Base-by-base conservation (phyloP, 1,139 yeast genomes). In the Lodderomyces pseudojiufengensis region DNA sequence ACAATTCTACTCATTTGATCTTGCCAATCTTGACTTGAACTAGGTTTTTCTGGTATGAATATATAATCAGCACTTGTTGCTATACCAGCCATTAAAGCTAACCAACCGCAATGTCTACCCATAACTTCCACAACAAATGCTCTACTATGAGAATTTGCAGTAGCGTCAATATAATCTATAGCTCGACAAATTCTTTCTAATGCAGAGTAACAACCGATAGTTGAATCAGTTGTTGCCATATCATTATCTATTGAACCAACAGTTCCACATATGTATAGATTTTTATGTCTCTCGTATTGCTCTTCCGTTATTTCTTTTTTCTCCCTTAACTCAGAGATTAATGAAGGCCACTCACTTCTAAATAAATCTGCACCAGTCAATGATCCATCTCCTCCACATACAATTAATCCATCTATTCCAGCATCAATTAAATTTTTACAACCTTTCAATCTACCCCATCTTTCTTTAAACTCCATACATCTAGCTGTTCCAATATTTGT, bases 51-150 rank as follows among this genome's bases (percentile, higher is more conserved):
- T 9, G 94, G 94, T 39, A 84, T 83, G 53, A 84, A 78, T 39
- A 83, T 81, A 53, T 76, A 83, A 57, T 84, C 94, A 2, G 94
- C 92, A 54, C 84, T 80, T 11, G 92, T 82, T 16, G 90, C 80
- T 41, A 84, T 75, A 49, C 92, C 92, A 2, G 92, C 84, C 85
- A 83, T 83, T 46, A 84, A 63, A 1, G 86, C 92, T 46, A 84
- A 70, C 94, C 94, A 84, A 47, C 94, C 94, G 67, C 94, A 84
- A 52, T 84, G 92, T 59, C 94, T 73, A 43, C 94, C 94, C 94
- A 84, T 84, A n/a, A 84, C 94, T 59, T 84, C 94, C 31, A 84
- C 80, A 27, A 84, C 88, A 54, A 84, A 84, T 7, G 94, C 94
- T 55, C 94, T 67, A 21, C 87, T 82, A 57, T 84, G 94, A 1